These are phyloP conservation scores for Cyclotella cryptica DNA, from an alignment of 108 stramenopile genomes.

Conservation along the genomic window DNA sequence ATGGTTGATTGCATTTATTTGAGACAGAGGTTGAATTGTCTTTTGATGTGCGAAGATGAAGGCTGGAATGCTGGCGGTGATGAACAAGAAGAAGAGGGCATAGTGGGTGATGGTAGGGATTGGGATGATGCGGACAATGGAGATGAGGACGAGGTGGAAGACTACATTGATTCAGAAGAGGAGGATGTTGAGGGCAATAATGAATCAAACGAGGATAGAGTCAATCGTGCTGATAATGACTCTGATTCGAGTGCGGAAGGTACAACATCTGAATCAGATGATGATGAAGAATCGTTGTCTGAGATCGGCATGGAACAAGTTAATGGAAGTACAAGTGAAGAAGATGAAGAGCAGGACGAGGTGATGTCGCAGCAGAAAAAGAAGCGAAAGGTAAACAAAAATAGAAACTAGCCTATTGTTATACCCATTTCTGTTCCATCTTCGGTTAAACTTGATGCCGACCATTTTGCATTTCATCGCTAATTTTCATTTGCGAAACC, in stretches of 20 bases:
- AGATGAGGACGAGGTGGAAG: constrained; percentile 40
- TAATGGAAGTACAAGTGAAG: neutral
- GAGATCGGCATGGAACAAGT: neutral
- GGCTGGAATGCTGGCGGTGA: constrained; percentile 16
- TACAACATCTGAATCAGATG: neutral
- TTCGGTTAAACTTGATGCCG: too few relatives aligned
- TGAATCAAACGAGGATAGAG: neutral
- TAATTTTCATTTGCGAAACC: too few relatives aligned
- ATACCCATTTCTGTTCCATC: too few relatives aligned
- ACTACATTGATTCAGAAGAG: constrained; percentile 49
- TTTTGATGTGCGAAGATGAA: constrained; percentile 69
- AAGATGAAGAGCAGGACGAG: neutral
- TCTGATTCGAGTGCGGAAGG: neutral
- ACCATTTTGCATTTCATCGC: too few relatives aligned
- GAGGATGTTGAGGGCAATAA: constrained; percentile 31
- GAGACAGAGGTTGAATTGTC: constrained; percentile 86
- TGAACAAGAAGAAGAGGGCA: constrained; percentile 15
- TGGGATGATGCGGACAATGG: constrained; percentile 11
- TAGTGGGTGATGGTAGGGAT: constrained; percentile 36
- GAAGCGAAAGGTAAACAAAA: too few relatives aligned
- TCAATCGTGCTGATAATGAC: neutral
- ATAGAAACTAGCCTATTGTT: too few relatives aligned
- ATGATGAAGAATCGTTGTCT: neutral
- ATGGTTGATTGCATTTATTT: constrained; percentile 82
- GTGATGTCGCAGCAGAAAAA: too few relatives aligned